Evolutionary conservation across 768 basidiomycete genomes (phyloP), one percentile per base, ranked within the genome.

Genomic region (Inosperma sp.): DNA sequence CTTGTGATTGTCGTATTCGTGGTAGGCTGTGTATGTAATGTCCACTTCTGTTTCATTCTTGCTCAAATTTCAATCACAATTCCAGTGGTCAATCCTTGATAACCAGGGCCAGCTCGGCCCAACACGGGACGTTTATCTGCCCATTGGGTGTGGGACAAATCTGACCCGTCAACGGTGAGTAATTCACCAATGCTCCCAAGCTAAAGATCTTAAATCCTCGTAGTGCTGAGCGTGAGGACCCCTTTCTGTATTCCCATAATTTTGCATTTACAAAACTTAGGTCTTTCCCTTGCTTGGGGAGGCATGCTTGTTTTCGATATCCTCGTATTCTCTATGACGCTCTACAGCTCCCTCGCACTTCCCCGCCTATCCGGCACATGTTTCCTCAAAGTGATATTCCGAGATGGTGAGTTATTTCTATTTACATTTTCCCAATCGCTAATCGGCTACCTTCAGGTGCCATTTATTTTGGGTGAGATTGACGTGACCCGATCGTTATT

Each of bases 311-410:
- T 57, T 16, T 62, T 63, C 16, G 62, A 63, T 34, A 26, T 50
- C 10, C 16, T 62, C 2, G 48, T 63, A 21, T 63, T 63, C 39
- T 10, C 34, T 9, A 43, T 63, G 10, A 62, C 62, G 21, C 30
- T 62, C 14, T 60, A 58, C 48, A 58, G 58, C 30, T 51, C 56
- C 17, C 36, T 55, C 8, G 16, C 16, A 34, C n/a, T 36, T 14
- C 33, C 48, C 2, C 33, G 34, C 13, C 17, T 14, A 17, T 22
- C 26, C 10, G 17, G 34, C 2, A 34, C 48, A 22, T 23, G 34
- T 10, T 48, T 76, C 51, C 22, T 72, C 13, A 51, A 53, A n/a
- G 51, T 72, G 22, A 52, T 76, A 7, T 41, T 74, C 12, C 65
- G 73, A 29, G 73, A 74, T 60, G 59, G 59, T 59, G 25, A 22